phyloP scores from a whole-genome alignment of 805 yeast genomes.

The Ogataea neopini region DNA sequence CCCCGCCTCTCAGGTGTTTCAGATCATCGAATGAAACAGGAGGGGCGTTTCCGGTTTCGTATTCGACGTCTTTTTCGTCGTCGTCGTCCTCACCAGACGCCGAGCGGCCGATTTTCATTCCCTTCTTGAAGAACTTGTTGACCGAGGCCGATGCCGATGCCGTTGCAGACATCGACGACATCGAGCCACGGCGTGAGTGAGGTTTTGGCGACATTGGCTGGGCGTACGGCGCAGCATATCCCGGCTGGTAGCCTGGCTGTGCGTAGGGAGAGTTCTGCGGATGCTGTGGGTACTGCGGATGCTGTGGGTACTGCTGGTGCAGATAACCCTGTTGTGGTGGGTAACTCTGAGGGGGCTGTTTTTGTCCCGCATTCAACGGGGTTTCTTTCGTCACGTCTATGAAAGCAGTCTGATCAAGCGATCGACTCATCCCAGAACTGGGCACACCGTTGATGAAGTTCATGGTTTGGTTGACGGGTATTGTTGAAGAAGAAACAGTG shows the following conservation, averaged over 20 bases:
- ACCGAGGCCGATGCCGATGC: constrained; percentile 31
- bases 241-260: not conserved
- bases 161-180: constrained; percentile 26
- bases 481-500: not conserved
- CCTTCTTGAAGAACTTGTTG: constrained; percentile 45
- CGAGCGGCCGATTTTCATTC: constrained; percentile 30
- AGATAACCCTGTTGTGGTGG: not conserved
- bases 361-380: constrained; percentile 28
- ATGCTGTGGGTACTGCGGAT: not conserved
- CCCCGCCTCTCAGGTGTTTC: constrained; percentile 61
- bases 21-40: constrained; percentile 63
- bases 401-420: constrained; percentile 42
- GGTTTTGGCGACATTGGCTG: constrained; percentile 3
- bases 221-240: not conserved
- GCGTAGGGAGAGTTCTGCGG: not conserved
- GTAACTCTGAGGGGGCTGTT: not conserved
- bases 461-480: constrained; percentile 12
- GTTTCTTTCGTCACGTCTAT: constrained; percentile 47
- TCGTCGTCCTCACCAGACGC: constrained; percentile 29
- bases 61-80: constrained; percentile 34
- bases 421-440: constrained; percentile 36
- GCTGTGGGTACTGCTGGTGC: not conserved
- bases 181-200: constrained; percentile 25
- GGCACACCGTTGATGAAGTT: constrained; percentile 26
- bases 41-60: constrained; percentile 33